Conservation (phyloP, 2,329 filamentous ascomycete species). For the Nothophoma quercina region DNA sequence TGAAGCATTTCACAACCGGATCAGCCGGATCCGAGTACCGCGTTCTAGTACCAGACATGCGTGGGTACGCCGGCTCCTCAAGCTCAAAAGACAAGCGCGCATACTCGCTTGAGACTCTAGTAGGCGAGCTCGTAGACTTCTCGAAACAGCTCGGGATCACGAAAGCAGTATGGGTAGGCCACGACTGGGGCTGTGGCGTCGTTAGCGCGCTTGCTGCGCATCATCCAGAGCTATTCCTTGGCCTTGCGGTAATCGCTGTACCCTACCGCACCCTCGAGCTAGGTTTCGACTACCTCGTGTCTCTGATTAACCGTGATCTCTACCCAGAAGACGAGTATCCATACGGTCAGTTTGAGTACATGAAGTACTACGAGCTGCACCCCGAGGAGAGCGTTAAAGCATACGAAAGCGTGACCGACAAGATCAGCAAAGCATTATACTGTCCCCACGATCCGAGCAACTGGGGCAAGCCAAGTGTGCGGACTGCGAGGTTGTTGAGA, state of each 20-base stretch:
- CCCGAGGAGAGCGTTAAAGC: constrained; percentile 22
- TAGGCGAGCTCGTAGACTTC: constrained; percentile 47
- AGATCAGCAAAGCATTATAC: constrained; percentile 35
- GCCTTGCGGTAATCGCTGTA: constrained; percentile 41
- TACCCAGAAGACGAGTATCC: constrained; percentile 56
- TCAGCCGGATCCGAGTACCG: constrained; percentile 38
- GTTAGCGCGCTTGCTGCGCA: constrained; percentile 41
- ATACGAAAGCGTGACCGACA: constrained; percentile 34
- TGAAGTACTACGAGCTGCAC: constrained; percentile 41
- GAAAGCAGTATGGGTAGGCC: constrained; percentile 58
- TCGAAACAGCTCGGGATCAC: constrained; percentile 49
- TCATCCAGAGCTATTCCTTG: constrained; percentile 44
- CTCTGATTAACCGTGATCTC: constrained; percentile 52
- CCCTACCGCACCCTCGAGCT: constrained; percentile 54
- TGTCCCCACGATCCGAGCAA: constrained; percentile 28
- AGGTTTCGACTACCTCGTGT: constrained; percentile 49
- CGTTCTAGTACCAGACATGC: constrained; percentile 39
- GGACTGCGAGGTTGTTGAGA: constrained; percentile 21
- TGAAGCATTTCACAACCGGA: constrained; percentile 39
- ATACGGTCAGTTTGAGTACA: constrained; percentile 49
- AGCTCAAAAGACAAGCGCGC: constrained; percentile 30
- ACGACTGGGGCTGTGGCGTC: constrained; percentile 54
- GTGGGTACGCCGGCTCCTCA: constrained; percentile 43
- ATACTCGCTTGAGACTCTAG: constrained; percentile 41
- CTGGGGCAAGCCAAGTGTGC: constrained; percentile 33